phyloP scores from a whole-genome alignment of 2,329 filamentous ascomycete genomes.

The Colletotrichum sp. region DNA sequence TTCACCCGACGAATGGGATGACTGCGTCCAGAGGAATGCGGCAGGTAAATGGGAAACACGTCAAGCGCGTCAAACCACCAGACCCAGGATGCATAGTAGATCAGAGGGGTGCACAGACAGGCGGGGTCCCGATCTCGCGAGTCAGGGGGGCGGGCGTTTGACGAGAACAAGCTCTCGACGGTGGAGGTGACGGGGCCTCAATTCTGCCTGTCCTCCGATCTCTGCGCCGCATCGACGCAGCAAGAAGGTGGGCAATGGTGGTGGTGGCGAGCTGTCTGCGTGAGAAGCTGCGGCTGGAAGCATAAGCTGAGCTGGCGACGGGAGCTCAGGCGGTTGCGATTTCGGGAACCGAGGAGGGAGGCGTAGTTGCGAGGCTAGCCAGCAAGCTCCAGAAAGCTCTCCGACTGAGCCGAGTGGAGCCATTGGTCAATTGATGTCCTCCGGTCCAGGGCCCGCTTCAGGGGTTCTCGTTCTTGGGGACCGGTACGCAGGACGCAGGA shows the following conservation, averaged over 20 bases:
- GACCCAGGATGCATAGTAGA: not conserved
- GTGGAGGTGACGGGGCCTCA: not conserved
- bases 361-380: not conserved
- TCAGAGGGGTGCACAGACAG: conserved; percentile 1
- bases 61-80: not conserved
- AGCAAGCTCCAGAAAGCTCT: conserved; percentile 20
- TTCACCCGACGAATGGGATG: conserved; percentile 5
- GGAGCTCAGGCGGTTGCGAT: not conserved
- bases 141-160: not conserved
- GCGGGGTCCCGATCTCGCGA: conserved; percentile 2
- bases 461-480: conserved; percentile 1
- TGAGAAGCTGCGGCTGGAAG: not conserved
- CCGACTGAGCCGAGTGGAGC: not conserved
- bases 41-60: conserved; percentile 10
- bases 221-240: not conserved
- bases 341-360: not conserved
- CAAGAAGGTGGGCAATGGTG: not conserved
- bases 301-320: not conserved
- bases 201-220: not conserved
- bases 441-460: not conserved
- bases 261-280: not conserved
- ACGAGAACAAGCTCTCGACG: not conserved
- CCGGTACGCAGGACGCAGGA: not conserved
- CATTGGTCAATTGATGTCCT: conserved; percentile 16
- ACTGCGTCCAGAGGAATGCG: not conserved